Evolutionary conservation across 257 asterid species (phyloP).

Genomic region (Gentiana macrophylla): DNA sequence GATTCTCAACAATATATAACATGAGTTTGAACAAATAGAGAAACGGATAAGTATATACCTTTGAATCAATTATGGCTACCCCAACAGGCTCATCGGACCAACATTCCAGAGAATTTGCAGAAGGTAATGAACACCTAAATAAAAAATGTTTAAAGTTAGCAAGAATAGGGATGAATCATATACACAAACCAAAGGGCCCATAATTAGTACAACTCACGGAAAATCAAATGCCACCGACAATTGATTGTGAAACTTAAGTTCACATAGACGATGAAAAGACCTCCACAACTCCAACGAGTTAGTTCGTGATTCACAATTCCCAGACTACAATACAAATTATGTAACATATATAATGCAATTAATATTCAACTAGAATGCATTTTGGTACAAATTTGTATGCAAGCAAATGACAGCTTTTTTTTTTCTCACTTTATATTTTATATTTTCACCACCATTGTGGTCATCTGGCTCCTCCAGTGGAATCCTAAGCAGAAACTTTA

Average conservation of each 20-base stretch:
- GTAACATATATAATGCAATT: not conserved
- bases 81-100: constrained; percentile 97
- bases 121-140: constrained; percentile 64
- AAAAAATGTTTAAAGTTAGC: not conserved
- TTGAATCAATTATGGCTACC: constrained; percentile 67
- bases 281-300: constrained; percentile 98
- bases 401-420: not conserved
- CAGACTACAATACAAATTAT: not conserved
- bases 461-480: constrained; percentile 68
- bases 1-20: not conserved
- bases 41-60: constrained; percentile 9
- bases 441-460: constrained; percentile 27
- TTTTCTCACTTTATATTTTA: constrained; percentile 46
- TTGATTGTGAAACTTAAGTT: constrained; percentile 56
- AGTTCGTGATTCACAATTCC: constrained; percentile 29
- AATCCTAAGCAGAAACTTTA: constrained; percentile 91
- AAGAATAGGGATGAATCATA: not conserved
- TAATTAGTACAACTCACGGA: constrained; percentile 34
- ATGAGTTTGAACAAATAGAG: constrained; percentile 9
- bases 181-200: not conserved
- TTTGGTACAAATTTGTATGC: not conserved
- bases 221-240: constrained; percentile 88
- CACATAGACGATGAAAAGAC: constrained; percentile 74
- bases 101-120: constrained; percentile 61
- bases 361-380: no score